Conservation (phyloP, 306 rosid species). For the Vigna unguiculata region DNA sequence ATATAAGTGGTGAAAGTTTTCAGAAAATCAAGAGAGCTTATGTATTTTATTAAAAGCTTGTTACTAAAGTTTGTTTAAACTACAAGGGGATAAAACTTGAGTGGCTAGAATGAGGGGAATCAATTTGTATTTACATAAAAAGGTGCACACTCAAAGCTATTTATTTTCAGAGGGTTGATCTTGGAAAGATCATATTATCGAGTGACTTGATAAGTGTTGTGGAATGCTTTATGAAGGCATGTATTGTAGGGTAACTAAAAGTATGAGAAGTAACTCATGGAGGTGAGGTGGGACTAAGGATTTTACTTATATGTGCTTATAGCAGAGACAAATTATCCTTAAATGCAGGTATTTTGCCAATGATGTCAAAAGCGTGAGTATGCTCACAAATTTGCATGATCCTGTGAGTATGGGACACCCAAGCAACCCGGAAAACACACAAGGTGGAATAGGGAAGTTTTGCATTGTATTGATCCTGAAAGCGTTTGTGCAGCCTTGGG, state of each 20-base stretch:
- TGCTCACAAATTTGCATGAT: too few relatives aligned
- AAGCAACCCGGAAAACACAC: too few relatives aligned
- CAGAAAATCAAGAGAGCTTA: constrained; percentile 8
- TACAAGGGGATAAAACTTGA: not conserved
- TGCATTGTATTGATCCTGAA: too few relatives aligned
- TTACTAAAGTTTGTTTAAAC: not conserved
- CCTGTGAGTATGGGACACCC: too few relatives aligned
- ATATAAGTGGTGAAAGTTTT: not conserved
- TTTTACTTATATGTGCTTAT: not conserved
- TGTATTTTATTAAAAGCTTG: not conserved
- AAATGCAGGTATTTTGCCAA: not conserved
- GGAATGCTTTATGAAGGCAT: not conserved
- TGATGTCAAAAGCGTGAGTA: too few relatives aligned
- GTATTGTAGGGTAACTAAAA: not conserved
- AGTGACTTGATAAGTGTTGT: not conserved
- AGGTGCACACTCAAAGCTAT: not conserved
- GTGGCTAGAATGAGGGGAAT: not conserved
- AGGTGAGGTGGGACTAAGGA: not conserved
- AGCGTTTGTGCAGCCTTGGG: too few relatives aligned
- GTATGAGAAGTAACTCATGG: not conserved
- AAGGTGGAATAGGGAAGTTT: too few relatives aligned
- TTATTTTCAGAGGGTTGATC: not conserved
- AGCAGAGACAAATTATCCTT: not conserved
- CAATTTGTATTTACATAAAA: not conserved
- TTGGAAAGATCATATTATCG: not conserved